Base-by-base conservation (phyloP, 306 rosid species). In the Dalbergia cultrata region DNA sequence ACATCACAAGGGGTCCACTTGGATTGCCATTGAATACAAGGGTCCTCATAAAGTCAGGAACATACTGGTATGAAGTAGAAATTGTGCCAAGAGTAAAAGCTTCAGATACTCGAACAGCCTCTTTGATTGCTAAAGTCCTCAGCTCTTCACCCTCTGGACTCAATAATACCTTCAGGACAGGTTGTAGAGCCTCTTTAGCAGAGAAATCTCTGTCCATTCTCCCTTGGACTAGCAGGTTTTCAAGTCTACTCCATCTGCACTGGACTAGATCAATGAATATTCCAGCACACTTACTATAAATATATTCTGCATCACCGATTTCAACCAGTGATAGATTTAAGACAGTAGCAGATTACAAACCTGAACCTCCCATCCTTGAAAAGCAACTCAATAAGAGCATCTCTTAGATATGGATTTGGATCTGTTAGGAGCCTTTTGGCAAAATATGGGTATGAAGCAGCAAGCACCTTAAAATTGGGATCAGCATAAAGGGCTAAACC, bases 361-460 rank as follows among this genome's bases (percentile, higher is more conserved):
- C 99, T 91, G 88, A 95, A 93, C 85, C 82, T 95, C 77, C 89
- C 95, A 45, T 95, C 99, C 88, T 90, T 88, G 82, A 95, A 95
- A 81, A 95, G 97, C 89, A 95, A 82, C 86, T 91, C 95, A 75
- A 95, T 87, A 66, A 95, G 97, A 71, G 99, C 97, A 86, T 93
- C 97, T 87, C 97, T 91, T 83, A 95, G 93, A 80, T 95, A 95
- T 57, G 99, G 99, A 87, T 90, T 95, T 82, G 99, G 97, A 85
- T 95, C 99, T 19, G 97, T 95, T 67, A 95, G 87, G 52, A 95
- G 99, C 88, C 99, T 89, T 85, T 95, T 95, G 54, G 99, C 97
- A 79, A 95, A 95, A 78, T 95, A 95, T 3, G 99, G 99, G 82
- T 95, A 95, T 21, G 99, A 95, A 65, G 99, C 99, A 52, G 99